A percentile compares a stretch with the other conserved stretches of the same genome.
Evolutionary conservation across 257 asterid genomes (phyloP).

Genomic region (Solanum corneliomulleri): DNA sequence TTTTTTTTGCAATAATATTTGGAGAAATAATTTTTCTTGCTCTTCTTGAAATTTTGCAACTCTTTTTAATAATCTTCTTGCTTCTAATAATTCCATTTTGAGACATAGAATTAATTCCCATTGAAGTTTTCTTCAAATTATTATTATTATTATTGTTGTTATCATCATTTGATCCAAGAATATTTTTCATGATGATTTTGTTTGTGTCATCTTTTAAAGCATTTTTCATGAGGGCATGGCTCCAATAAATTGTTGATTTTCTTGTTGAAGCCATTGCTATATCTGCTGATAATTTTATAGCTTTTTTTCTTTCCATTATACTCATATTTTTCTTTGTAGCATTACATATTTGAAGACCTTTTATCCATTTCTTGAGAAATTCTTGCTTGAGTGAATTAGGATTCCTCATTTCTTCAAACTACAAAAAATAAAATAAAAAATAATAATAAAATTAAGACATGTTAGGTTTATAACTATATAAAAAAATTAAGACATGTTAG

Average conservation of each 20-base stretch:
- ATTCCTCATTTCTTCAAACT: slow-evolving; percentile 18
- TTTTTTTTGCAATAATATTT: slow-evolving; percentile 22
- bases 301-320: slow-evolving; percentile 41
- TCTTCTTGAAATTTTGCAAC: slow-evolving; percentile 5
- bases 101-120: slow-evolving; percentile 5
- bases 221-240: slow-evolving; percentile 29
- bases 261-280: slow-evolving; percentile 78
- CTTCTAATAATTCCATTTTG: slow-evolving; percentile 13
- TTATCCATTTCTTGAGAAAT: slow-evolving; percentile 64
- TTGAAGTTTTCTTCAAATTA: not conserved
- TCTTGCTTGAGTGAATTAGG: slow-evolving; percentile 41
- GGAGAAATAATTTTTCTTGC: slow-evolving; percentile 7
- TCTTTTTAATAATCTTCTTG: slow-evolving; percentile 33
- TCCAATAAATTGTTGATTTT: slow-evolving; percentile 33
- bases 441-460: not conserved
- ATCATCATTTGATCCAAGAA: slow-evolving; percentile 15
- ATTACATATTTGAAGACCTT: slow-evolving; percentile 44
- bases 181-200: slow-evolving; percentile 16
- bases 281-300: slow-evolving; percentile 64
- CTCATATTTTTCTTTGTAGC: slow-evolving; percentile 35
- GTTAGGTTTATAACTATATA: not conserved
- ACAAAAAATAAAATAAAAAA: not conserved
- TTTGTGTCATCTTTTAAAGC: slow-evolving; percentile 11
- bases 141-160: not conserved
- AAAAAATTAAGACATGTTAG: not conserved